These are phyloP conservation scores for Candida argentea DNA, from an alignment of 805 yeast genomes.

Conservation along the genomic window DNA sequence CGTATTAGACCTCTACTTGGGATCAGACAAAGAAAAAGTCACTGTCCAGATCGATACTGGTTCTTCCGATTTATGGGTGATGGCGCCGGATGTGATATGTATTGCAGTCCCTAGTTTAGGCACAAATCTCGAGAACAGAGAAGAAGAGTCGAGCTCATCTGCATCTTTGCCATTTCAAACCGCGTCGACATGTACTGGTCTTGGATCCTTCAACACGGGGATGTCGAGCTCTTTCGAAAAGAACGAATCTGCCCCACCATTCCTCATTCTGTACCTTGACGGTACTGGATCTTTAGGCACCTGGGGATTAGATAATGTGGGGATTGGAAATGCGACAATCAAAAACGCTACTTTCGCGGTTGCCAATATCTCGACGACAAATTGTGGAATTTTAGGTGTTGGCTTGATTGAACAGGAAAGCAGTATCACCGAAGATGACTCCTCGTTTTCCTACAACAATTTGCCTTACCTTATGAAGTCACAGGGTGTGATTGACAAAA, in stretches of 20 bases:
- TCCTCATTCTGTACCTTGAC: constrained; percentile 40
- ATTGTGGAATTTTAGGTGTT: constrained; percentile 14
- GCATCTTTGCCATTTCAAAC: constrained; percentile 1
- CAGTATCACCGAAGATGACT: too few species aligned
- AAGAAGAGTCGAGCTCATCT: not conserved
- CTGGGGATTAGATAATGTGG: constrained; percentile 55
- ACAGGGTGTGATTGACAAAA: constrained; percentile 16
- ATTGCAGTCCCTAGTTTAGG: constrained; percentile 1
- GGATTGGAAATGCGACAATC: constrained; percentile 34
- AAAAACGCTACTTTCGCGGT: constrained; percentile 9
- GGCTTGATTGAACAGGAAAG: constrained; percentile 8
- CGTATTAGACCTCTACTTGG: constrained; percentile 16
- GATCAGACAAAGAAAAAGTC: constrained; percentile 17
- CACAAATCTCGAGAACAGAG: constrained; percentile 2
- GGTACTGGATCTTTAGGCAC: constrained; percentile 36
- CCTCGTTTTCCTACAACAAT: too few species aligned
- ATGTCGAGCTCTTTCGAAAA: constrained; percentile 27
- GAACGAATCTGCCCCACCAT: constrained; percentile 31
- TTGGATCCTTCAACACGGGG: constrained; percentile 39
- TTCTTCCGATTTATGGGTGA: constrained; percentile 63
- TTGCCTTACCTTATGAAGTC: constrained; percentile 15
- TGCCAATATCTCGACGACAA: constrained; percentile 7
- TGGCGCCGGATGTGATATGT: constrained; percentile 12
- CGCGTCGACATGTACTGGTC: constrained; percentile 24
- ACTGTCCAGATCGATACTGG: constrained; percentile 57